Conservation (phyloP, 1,284 basidiomycete species). For the Austroboletus niveus region DNA sequence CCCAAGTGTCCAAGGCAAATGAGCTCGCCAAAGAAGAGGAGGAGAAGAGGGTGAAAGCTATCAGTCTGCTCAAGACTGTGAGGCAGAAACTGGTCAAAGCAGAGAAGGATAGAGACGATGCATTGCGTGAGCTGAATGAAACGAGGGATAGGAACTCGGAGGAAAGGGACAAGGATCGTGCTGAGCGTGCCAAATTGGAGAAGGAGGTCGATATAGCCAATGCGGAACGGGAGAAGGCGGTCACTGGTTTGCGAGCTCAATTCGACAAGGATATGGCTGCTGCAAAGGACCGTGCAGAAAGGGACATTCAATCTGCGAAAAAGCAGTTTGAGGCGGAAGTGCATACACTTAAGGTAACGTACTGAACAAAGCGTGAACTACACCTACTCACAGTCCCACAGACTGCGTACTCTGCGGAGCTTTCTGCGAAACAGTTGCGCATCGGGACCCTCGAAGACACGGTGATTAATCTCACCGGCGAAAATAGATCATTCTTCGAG, state of each 20-base stretch:
- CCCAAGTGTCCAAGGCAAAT: slow-evolving; percentile 63
- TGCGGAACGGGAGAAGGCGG: slow-evolving; percentile 69
- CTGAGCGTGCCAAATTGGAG: slow-evolving; percentile 55
- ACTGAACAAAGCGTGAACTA: background rate
- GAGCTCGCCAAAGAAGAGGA: slow-evolving; percentile 83
- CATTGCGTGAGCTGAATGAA: slow-evolving; percentile 50
- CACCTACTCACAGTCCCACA: slow-evolving; percentile 30
- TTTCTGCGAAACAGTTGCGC: slow-evolving; percentile 58
- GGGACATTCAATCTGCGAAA: slow-evolving; percentile 62
- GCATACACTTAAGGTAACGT: slow-evolving; percentile 66
- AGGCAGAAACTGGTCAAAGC: slow-evolving; percentile 88
- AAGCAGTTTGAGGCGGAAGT: slow-evolving; percentile 78
- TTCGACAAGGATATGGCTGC: slow-evolving; percentile 74
- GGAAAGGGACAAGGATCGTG: slow-evolving; percentile 62
- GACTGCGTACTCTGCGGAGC: slow-evolving; percentile 69
- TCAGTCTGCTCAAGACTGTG: slow-evolving; percentile 88
- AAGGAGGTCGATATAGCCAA: slow-evolving; percentile 59
- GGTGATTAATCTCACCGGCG: slow-evolving; percentile 61
- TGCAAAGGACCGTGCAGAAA: slow-evolving; percentile 69
- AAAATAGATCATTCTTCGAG: slow-evolving; percentile 81
- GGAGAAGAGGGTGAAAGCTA: slow-evolving; percentile 92
- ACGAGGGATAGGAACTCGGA: slow-evolving; percentile 58
- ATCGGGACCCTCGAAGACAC: slow-evolving; percentile 71
- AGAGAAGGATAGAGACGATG: slow-evolving; percentile 88
- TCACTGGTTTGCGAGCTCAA: slow-evolving; percentile 63